These are phyloP conservation scores for Brettanomyces custersianus DNA, from an alignment of 805 yeast species.

Conservation along the genomic window DNA sequence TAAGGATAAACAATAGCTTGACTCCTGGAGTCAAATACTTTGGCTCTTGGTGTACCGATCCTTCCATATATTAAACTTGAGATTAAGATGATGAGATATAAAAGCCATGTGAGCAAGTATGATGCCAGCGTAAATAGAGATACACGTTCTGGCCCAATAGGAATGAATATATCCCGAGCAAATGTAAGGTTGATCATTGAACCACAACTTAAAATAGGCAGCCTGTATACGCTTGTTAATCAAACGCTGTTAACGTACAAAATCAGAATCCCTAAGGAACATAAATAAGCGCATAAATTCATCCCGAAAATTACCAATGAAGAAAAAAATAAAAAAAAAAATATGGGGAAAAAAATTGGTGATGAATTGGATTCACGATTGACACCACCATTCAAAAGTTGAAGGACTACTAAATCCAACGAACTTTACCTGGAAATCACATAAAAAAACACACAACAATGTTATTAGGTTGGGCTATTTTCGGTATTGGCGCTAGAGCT, in stretches of 20 bases:
- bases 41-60: conserved; percentile 27
- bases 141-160: conserved; percentile 10
- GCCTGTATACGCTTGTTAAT: background rate
- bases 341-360: too few relatives aligned
- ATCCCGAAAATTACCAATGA: too few relatives aligned
- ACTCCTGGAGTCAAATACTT: conserved; percentile 32
- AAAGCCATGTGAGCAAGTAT: conserved; percentile 25
- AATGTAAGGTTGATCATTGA: too few relatives aligned
- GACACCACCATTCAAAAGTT: too few relatives aligned
- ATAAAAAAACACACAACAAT: conserved; percentile 4
- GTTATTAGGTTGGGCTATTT: conserved; percentile 30
- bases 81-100: conserved; percentile 17
- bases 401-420: too few relatives aligned
- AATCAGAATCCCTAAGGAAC: too few relatives aligned
- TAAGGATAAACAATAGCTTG: conserved; percentile 25
- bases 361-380: too few relatives aligned
- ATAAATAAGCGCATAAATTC: background rate
- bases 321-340: too few relatives aligned
- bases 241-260: background rate
- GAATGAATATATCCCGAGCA: too few relatives aligned
- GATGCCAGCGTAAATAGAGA: conserved; percentile 22
- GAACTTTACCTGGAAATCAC: background rate
- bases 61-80: conserved; percentile 25
- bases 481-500: conserved; percentile 34
- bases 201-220: too few relatives aligned